phyloP scores from a whole-genome alignment of 225 moss, liverwort and hornwort species.

The Neckera pumila region DNA sequence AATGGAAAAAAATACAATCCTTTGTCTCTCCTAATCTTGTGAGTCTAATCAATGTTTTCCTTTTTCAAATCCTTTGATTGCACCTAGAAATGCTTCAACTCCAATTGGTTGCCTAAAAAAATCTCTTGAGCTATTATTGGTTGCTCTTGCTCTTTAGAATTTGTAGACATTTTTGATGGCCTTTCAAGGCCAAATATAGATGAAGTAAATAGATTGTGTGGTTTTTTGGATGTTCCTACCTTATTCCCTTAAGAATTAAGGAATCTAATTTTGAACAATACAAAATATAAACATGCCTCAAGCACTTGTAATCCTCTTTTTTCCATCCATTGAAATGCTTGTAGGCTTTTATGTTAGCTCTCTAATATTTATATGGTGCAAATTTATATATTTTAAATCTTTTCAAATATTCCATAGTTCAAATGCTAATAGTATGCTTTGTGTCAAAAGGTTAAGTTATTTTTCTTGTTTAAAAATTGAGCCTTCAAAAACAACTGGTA shows the following conservation, averaged over 20 bases:
- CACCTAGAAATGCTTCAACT: background rate
- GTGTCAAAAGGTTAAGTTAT: background rate
- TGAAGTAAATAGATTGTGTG: background rate
- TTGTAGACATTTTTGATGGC: background rate
- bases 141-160: background rate
- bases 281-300: background rate
- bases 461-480: background rate
- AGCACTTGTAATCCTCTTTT: background rate
- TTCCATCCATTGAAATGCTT: background rate
- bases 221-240: too few species aligned
- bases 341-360: background rate
- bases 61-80: background rate
- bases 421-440: background rate
- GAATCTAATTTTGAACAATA: background rate
- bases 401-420: background rate
- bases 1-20: too few species aligned
- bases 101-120: too few species aligned
- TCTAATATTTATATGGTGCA: background rate
- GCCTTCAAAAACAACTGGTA: background rate
- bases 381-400: background rate
- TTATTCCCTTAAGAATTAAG: background rate
- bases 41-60: too few species aligned
- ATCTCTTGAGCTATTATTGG: background rate
- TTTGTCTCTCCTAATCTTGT: too few species aligned
- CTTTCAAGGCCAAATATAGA: background rate